Evolutionary conservation across 176 grass and related monocot genomes (phyloP).

Genomic region (Cenchrus purpureus): DNA sequence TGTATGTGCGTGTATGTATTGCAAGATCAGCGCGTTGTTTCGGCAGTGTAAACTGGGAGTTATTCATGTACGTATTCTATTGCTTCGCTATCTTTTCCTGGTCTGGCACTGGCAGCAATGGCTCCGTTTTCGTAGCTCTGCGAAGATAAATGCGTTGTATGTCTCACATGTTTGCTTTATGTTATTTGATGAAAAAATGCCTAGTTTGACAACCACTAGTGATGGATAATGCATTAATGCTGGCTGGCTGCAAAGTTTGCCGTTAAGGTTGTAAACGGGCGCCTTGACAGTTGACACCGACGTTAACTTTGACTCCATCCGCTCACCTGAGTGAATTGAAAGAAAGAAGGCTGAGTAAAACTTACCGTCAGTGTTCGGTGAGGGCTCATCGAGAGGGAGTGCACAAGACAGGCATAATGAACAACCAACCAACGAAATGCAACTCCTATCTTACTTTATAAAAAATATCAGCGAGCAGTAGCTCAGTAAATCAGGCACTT

Average conservation of each 20-base stretch:
- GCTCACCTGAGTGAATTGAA: no score
- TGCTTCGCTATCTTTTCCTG: background rate
- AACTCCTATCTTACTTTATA: background rate
- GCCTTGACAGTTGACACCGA: background rate
- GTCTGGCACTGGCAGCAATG: background rate
- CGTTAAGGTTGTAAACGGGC: background rate
- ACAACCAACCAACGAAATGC: background rate
- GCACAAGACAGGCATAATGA: no score
- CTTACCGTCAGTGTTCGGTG: no score
- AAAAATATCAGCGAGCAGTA: background rate
- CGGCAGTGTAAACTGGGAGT: slow-evolving; percentile 5
- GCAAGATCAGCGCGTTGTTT: slow-evolving; percentile 35
- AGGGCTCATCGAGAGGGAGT: background rate
- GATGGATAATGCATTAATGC: background rate
- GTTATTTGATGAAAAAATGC: background rate
- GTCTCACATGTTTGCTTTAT: background rate
- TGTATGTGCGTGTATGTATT: slow-evolving; percentile 50
- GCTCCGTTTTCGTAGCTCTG: background rate
- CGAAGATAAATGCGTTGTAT: background rate
- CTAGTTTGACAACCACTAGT: background rate
- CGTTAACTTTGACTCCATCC: background rate
- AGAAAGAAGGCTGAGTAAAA: no score
- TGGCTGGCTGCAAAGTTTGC: background rate
- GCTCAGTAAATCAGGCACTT: background rate
- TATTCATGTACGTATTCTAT: slow-evolving; percentile 24